Base-by-base conservation (phyloP, 805 yeast genomes). In the Zygoascus ofunaensis region DNA sequence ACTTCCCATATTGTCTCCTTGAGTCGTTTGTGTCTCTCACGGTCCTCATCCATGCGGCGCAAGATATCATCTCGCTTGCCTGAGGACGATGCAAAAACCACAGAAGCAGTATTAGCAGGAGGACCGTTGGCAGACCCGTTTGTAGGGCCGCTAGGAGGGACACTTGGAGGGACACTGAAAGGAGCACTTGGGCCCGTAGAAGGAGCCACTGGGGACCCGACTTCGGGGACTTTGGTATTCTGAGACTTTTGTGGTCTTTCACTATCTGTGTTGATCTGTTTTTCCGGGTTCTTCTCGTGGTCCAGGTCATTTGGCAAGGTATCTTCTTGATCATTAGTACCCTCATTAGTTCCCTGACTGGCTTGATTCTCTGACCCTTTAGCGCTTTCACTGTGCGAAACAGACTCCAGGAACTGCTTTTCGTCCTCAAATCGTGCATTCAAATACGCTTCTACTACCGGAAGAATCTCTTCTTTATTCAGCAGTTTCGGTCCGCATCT, bases 11-110 rank as follows among this genome's bases (percentile, higher is more conserved):
- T 68, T 8, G 73, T 76, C 55, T 90, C 97, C 54, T 89, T 87
- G 12, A 82, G 74, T 51, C 84, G 73, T 59, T 90, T 90, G 56
- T 86, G 37, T 35, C 95, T 69, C 59, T 90, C 98, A 53, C 98
- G 69, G 59, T 90, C 97, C 49, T 82, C 89, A 59, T 90, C 97
- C 80, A 90, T 87, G 48, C 97, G 68, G 32, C 76, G 72, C 15
- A 87, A 59, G 15, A 84, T 77, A 52, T 81, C 86, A 39, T 77
- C 72, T 20, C 21, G 30, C 12, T 26, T 26, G 30, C 30, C 30
- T 26, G 30, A 26, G 10, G 30, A 26, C 12, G 30, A 7, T 12
- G 30, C 7, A 26, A 26, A 26, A 7, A 8, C 12, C 30, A 26
- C 30, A 26, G 30, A 26, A 8, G 30, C 7, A 8, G 30, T 8